These are phyloP conservation scores for Rhizopogon roseolus DNA, from an alignment of 768 basidiomycete species.

Conservation along the genomic window DNA sequence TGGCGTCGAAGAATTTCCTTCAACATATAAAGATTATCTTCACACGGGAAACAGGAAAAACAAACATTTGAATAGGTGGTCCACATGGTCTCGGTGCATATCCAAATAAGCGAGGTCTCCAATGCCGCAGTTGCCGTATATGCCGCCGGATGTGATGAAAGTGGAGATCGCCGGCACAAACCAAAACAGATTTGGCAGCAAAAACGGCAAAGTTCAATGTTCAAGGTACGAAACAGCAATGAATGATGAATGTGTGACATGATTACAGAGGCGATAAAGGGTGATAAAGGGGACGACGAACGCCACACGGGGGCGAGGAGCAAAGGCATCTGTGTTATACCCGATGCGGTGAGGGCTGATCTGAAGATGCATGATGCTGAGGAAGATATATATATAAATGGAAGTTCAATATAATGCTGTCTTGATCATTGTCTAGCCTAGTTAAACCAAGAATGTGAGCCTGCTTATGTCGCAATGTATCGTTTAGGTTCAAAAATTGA, in stretches of 20 bases:
- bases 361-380: slow-evolving; percentile 4
- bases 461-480: slow-evolving; percentile 15
- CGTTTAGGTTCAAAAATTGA: slow-evolving; percentile 19
- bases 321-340: slow-evolving; percentile 20
- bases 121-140: slow-evolving; percentile 7
- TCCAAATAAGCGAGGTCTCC: slow-evolving; percentile 3
- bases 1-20: slow-evolving; percentile 9
- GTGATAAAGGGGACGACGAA: slow-evolving; percentile 13
- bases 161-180: not conserved
- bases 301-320: slow-evolving; percentile 12
- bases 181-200: not conserved
- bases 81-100: slow-evolving; percentile 3
- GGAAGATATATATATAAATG: slow-evolving; percentile 24
- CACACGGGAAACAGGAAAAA: slow-evolving; percentile 12
- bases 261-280: slow-evolving; percentile 14
- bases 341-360: slow-evolving; percentile 10
- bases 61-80: slow-evolving; percentile 15
- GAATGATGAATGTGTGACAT: slow-evolving; percentile 16
- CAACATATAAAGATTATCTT: slow-evolving; percentile 11
- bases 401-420: slow-evolving; percentile 19
- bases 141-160: slow-evolving; percentile 11
- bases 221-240: slow-evolving; percentile 6
- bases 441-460: slow-evolving; percentile 9
- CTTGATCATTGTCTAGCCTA: slow-evolving; percentile 18
- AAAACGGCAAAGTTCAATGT: slow-evolving; percentile 2